These are phyloP conservation scores for Wickerhamomyces bovis DNA, from an alignment of 805 yeast species.

Conservation along the genomic window DNA sequence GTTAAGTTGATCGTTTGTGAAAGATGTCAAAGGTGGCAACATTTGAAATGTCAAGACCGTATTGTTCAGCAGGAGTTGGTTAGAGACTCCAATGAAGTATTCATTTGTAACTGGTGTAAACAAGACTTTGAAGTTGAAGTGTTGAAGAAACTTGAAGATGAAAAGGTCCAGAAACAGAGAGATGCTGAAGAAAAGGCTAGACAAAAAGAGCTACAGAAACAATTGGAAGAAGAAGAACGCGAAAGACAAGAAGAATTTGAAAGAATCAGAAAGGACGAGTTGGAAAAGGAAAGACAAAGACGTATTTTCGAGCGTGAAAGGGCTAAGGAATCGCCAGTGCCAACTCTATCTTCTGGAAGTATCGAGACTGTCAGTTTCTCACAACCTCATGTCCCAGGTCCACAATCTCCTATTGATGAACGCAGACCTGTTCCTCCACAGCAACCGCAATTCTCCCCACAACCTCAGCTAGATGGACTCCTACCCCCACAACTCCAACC, in stretches of 20 bases:
- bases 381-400: background rate
- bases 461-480: no score
- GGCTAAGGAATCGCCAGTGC: background rate
- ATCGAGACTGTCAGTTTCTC: background rate
- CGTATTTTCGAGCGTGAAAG: conserved; percentile 19
- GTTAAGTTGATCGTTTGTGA: conserved; percentile 29
- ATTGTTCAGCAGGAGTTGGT: conserved; percentile 22
- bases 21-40: conserved; percentile 34
- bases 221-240: conserved; percentile 11
- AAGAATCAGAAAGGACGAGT: conserved; percentile 13
- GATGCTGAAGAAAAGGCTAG: conserved; percentile 19
- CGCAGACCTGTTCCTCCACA: background rate
- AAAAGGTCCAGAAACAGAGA: conserved; percentile 13
- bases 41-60: conserved; percentile 29
- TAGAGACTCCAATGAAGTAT: conserved; percentile 21
- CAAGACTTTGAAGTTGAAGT: conserved; percentile 22
- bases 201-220: conserved; percentile 18
- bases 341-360: background rate
- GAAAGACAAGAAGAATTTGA: conserved; percentile 15
- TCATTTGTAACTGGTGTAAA: conserved; percentile 25
- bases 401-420: background rate
- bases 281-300: conserved; percentile 21
- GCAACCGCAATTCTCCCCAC: background rate
- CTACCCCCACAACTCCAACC: background rate
- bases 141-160: conserved; percentile 16